These are phyloP conservation scores for Rhizophagus prolifer DNA, from an alignment of 192 early-diverging fungal species.

Conservation along the genomic window DNA sequence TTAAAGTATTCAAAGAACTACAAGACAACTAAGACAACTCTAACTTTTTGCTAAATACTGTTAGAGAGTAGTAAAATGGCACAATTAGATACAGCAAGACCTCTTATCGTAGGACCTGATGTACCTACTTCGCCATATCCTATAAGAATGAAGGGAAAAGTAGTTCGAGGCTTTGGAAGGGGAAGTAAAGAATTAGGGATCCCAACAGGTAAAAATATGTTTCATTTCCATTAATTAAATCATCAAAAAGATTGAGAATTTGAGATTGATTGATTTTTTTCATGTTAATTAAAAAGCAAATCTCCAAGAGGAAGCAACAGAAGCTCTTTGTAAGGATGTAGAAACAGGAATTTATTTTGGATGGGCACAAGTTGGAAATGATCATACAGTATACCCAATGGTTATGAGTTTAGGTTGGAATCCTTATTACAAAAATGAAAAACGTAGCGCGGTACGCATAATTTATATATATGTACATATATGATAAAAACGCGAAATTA, in stretches of 20 bases:
- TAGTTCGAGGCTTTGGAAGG: conserved; percentile 90
- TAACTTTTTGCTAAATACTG: too few species aligned
- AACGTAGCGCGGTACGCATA: conserved; percentile 77
- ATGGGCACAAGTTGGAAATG: conserved; percentile 73
- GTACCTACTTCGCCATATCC: conserved; percentile 71
- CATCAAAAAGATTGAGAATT: background rate
- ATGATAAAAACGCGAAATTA: background rate
- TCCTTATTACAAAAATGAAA: conserved; percentile 97
- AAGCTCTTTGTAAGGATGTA: conserved; percentile 58
- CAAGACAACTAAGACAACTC: too few species aligned
- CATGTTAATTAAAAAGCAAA: conserved; percentile 66
- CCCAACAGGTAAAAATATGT: conserved; percentile 74
- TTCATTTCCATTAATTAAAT: background rate
- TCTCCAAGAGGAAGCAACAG: conserved; percentile 75
- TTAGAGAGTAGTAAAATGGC: background rate
- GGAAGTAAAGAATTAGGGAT: conserved; percentile 97
- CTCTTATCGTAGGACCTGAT: conserved; percentile 63
- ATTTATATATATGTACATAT: background rate
- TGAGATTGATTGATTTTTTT: too few species aligned
- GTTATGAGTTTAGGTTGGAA: conserved; percentile 99
- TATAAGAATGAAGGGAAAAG: conserved; percentile 71
- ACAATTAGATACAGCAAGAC: conserved; percentile 36
- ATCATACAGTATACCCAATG: conserved; percentile 78
- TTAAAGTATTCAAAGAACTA: too few species aligned
- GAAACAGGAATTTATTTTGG: conserved; percentile 94